Base-by-base conservation (phyloP, 1,284 basidiomycete genomes). In the Ganoderma boninense region DNA sequence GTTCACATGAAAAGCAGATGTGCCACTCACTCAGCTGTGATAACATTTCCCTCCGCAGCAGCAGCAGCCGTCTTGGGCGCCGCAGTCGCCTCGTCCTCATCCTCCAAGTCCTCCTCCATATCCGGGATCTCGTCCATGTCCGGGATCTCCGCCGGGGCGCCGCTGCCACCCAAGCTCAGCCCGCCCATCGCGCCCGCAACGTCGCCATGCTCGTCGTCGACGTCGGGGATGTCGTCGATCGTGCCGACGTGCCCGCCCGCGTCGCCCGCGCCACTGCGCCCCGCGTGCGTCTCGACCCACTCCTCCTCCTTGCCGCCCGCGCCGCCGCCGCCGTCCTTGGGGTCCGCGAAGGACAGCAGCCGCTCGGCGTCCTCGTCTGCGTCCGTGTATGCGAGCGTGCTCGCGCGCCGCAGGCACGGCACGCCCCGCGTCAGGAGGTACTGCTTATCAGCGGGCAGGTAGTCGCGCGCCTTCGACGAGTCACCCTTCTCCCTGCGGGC, bases 281-380 rank as follows among this genome's bases (percentile, higher is more conserved):
- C 92, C 0, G 93, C 90, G 77, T 95, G 94, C 8, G 94, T 95
- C 82, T 95, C 94, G 29, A 95, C 94, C 94, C 94, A 95, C 73
- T 95, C 94, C 74, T 95, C 94, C 14, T 84, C 89, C 66, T 89
- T 90, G 64, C 87, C 84, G 1, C 84, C 89, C 66, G 89, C 90
- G 64, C 87, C 85, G 1, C 84, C 81, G 42, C 23, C 46, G 43
- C 38, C 63, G 46, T 65, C 64, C 60, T 57, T 71, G 13, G 84
- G 83, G 77, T 92, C 93, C 0, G 86, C 89, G 73, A 95, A 93
- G 23, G 89, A 89, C 64, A 98, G 86, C 23, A 98, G 85, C 67
- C 95, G 94, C 81, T 98, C 96, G 0, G 94, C 95, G 78, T 98
- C 97, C 81, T 97, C 96, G 80, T 98, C 96, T 18, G 93, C 95